phyloP scores from a whole-genome alignment of 2,329 filamentous ascomycete species.

The Fusarium mundagurra region DNA sequence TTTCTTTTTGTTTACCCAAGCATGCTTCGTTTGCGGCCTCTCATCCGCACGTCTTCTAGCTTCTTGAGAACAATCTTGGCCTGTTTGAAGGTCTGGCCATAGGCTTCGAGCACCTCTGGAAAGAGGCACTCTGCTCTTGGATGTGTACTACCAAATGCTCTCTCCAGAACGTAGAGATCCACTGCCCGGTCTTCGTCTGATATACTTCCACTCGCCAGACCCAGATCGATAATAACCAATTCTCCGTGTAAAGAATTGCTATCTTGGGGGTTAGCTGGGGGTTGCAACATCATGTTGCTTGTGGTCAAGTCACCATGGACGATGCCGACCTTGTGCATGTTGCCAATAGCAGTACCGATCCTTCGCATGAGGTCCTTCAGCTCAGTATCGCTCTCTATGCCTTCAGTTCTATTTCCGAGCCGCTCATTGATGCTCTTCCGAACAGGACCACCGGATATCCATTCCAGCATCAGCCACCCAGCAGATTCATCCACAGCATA shows the following conservation, averaged over 20 bases:
- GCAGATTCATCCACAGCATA: constrained; percentile 72
- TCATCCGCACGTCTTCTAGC: constrained; percentile 90
- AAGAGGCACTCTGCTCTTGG: constrained; percentile 84
- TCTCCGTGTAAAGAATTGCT: constrained; percentile 68
- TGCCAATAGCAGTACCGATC: constrained; percentile 77
- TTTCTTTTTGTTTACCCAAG: constrained; percentile 68
- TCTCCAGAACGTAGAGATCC: constrained; percentile 93
- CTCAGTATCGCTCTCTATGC: constrained; percentile 56
- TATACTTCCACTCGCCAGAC: constrained; percentile 81
- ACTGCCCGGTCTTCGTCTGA: constrained; percentile 95
- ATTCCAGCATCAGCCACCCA: constrained; percentile 86
- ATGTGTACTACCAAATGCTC: constrained; percentile 95
- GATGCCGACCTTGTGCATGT: constrained; percentile 83
- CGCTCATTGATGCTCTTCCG: constrained; percentile 75
- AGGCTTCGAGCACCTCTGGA: constrained; percentile 76
- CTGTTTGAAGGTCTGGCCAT: constrained; percentile 79
- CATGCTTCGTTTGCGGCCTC: constrained; percentile 97
- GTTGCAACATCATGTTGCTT: constrained; percentile 89
- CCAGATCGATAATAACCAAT: constrained; percentile 93
- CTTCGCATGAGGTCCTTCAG: constrained; percentile 72
- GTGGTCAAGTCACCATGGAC: constrained; percentile 97
- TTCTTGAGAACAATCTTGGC: constrained; percentile 79
- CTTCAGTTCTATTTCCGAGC: constrained; percentile 61
- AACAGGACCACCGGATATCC: constrained; percentile 79
- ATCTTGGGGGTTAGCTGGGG: constrained; percentile 36